phyloP scores from a whole-genome alignment of 805 yeast genomes.

The Candida jianshihensis region DNA sequence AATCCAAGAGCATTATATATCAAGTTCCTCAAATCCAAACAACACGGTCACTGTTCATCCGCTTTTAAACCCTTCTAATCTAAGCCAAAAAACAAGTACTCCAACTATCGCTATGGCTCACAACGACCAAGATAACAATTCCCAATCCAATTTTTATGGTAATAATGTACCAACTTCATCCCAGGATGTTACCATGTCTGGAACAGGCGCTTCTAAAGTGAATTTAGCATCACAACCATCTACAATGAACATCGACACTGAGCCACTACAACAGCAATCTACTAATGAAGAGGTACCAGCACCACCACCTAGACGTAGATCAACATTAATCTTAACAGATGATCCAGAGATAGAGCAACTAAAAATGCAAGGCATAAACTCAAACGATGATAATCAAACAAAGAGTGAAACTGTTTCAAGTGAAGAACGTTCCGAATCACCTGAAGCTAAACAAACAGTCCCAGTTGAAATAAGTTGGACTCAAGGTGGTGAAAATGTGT shows the following conservation, averaged over 20 bases:
- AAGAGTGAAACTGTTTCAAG: too few species aligned
- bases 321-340: slow-evolving; percentile 65
- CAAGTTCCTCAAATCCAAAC: too few species aligned
- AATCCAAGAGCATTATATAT: neutral
- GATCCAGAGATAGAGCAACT: slow-evolving; percentile 52
- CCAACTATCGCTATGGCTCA: slow-evolving; percentile 18
- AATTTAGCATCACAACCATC: slow-evolving; percentile 19
- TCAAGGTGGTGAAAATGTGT: slow-evolving; percentile 94
- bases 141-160: neutral
- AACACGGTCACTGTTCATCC: slow-evolving; percentile 12
- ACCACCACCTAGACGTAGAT: slow-evolving; percentile 43
- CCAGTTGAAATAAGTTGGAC: slow-evolving; percentile 81
- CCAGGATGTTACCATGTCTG: slow-evolving; percentile 22
- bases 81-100: slow-evolving; percentile 12
- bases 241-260: slow-evolving; percentile 19
- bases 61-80: slow-evolving; percentile 11
- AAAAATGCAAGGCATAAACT: slow-evolving; percentile 25
- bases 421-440: neutral
- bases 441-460: slow-evolving; percentile 7
- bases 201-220: slow-evolving; percentile 18
- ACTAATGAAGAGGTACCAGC: neutral
- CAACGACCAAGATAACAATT: neutral
- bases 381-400: neutral
- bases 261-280: neutral
- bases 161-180: slow-evolving; percentile 8